phyloP scores from a whole-genome alignment of 2,329 filamentous ascomycete genomes.

The Xylaria sp. region DNA sequence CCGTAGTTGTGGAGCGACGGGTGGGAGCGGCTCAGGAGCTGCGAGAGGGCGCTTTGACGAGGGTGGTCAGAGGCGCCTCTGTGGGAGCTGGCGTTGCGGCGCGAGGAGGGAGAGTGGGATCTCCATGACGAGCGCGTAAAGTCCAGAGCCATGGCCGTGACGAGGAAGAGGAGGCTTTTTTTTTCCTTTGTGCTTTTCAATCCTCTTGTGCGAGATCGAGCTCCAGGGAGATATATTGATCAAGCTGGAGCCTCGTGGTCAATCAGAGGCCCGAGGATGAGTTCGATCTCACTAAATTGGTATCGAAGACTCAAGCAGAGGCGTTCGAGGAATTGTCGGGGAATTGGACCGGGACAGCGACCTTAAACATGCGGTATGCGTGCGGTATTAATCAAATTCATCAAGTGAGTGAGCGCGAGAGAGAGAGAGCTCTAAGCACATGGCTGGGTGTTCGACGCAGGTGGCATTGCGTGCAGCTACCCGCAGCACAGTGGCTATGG shows the following conservation, averaged over 20 bases:
- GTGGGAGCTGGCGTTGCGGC: slow-evolving; percentile 23
- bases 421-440: neutral
- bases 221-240: neutral
- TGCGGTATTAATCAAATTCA: slow-evolving; percentile 26
- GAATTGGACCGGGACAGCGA: neutral
- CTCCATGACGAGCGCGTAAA: slow-evolving; percentile 33
- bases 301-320: neutral
- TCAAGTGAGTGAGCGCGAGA: no score
- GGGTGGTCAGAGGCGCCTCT: slow-evolving; percentile 40
- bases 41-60: slow-evolving; percentile 44
- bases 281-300: neutral
- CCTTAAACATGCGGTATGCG: no score
- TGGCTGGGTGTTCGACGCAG: slow-evolving; percentile 21
- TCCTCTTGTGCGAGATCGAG: neutral
- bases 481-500: slow-evolving; percentile 18
- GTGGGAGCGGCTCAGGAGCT: slow-evolving; percentile 47
- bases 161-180: neutral
- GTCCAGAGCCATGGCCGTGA: slow-evolving; percentile 37
- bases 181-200: neutral
- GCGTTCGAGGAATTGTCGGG: neutral
- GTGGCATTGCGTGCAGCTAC: slow-evolving; percentile 24
- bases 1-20: slow-evolving; percentile 46
- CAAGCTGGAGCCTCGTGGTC: neutral
- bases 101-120: slow-evolving; percentile 40
- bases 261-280: neutral